Evolutionary conservation across 108 stramenopile species (phyloP), one percentile per base, ranked within the genome.

Genomic region (Discostella stelligeroides): DNA sequence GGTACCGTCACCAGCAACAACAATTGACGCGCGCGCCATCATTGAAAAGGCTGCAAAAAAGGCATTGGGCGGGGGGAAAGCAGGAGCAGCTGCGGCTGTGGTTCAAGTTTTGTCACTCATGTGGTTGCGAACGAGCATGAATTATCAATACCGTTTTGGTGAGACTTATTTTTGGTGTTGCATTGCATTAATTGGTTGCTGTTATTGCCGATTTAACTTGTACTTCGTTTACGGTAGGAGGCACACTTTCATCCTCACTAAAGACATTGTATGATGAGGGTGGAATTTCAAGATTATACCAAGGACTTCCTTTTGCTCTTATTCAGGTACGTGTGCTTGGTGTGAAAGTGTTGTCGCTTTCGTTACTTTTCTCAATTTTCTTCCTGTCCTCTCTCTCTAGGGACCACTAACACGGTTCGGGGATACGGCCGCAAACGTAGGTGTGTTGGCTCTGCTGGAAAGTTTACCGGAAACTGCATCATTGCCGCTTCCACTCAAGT

Each of bases 111-210:
- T 76, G 47, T 78, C 84, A 29, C 85, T 99, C 50, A 99, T 99
- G 99, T 99, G 99, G 99, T 63, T 99, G 38, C 82, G 99, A 14
- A 99, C 99, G 0, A 74, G 88, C 42, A 93, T 97, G 85, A 97
- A 93, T 66, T 86, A 88, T 54, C 92, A 93, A 63, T 93, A 93
- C 80, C 79, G 89, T 24, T 89, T 89, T 65, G 92, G 53, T 54
- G 53, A 54, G 53, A 12, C 13, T 13, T 28, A 11, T 54, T 54
- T 12, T 15, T 3, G 49, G 12, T 50, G 0, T 49, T 24, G n/a
- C 23, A 54, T 54, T 23, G 12, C 10, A 27, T 15, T 25, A n/a
- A 13, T 54, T 0, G 13, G 25, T 8, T 6, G 23, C 11, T 50
- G 2, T 1, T 18, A 4, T 2, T n/a, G 20, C 18, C 9, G 49